These are phyloP conservation scores for Rhodomyrtus psidioides DNA, from an alignment of 441 rosid species.

Conservation along the genomic window DNA sequence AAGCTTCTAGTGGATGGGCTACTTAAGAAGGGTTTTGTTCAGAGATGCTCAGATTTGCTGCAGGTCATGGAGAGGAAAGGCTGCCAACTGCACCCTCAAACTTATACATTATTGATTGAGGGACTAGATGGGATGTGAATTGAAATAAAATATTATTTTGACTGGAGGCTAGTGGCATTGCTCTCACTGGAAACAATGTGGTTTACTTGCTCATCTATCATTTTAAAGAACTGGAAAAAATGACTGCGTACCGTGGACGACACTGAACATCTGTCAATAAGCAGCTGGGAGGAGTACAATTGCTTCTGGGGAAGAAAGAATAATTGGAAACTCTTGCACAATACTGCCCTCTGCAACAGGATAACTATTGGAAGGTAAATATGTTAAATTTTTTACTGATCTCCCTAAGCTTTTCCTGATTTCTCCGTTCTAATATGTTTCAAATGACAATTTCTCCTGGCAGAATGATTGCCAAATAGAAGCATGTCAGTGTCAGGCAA, in stretches of 20 bases:
- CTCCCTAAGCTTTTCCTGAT: not conserved
- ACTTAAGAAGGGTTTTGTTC: constrained; percentile 42
- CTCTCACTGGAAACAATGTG: not conserved
- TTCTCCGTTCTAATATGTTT: not conserved
- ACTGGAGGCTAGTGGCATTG: not conserved
- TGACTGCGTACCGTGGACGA: not conserved
- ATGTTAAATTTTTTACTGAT: not conserved
- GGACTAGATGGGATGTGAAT: constrained; percentile 40
- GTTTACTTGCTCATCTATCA: not conserved
- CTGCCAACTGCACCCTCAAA: constrained; percentile 45
- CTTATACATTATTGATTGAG: constrained; percentile 46
- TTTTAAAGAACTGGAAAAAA: not conserved
- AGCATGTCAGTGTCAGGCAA: not conserved
- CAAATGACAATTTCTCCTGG: not conserved
- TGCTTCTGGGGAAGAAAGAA: not conserved
- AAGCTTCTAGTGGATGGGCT: constrained; percentile 70
- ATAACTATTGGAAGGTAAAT: not conserved
- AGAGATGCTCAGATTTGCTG: constrained; percentile 49
- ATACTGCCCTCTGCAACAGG: not conserved
- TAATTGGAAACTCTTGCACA: not conserved
- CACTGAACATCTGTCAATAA: not conserved
- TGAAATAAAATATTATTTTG: not conserved
- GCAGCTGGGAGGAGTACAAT: not conserved
- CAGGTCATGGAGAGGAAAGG: constrained; percentile 50
- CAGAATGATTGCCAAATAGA: not conserved